phyloP scores from a whole-genome alignment of 495 filamentous ascomycete genomes.

The Thermothielavioides terrestris region DNA sequence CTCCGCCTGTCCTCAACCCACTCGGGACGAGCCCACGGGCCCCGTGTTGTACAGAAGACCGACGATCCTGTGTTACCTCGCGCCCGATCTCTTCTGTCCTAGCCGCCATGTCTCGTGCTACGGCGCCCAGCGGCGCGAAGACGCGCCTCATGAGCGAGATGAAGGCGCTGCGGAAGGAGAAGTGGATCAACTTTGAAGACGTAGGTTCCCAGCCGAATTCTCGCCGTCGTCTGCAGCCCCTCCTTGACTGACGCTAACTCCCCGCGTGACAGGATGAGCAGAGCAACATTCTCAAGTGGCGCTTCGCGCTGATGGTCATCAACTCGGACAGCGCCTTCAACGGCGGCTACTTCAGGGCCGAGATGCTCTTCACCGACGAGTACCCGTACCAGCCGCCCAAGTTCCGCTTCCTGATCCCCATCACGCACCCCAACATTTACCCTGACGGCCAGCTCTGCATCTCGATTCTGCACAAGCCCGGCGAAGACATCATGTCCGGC shows the following conservation, averaged over 20 bases:
- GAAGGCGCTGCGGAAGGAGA: slow-evolving; percentile 72
- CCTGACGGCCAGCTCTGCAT: slow-evolving; percentile 86
- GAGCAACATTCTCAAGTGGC: slow-evolving; percentile 77
- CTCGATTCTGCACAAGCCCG: slow-evolving; percentile 87
- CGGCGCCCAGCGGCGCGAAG: slow-evolving; percentile 46
- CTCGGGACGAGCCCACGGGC: too few relatives aligned
- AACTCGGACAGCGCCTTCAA: slow-evolving; percentile 88
- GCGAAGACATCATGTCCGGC: slow-evolving; percentile 85
- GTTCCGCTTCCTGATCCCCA: slow-evolving; percentile 74
- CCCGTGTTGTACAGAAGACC: too few relatives aligned
- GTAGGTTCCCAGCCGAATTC: slow-evolving; percentile 8
- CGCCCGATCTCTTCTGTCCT: not conserved
- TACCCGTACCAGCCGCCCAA: slow-evolving; percentile 91
- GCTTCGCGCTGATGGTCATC: slow-evolving; percentile 78
- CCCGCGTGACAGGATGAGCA: slow-evolving; percentile 48
- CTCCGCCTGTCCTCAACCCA: too few relatives aligned
- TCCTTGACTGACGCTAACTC: slow-evolving; percentile 1
- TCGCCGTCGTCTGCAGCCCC: not conserved
- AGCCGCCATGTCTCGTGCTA: slow-evolving; percentile 10
- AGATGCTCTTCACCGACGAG: slow-evolving; percentile 78
- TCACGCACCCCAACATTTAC: slow-evolving; percentile 91
- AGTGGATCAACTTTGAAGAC: slow-evolving; percentile 79
- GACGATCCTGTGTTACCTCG: not conserved
- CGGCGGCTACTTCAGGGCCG: slow-evolving; percentile 83
- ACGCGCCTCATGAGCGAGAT: slow-evolving; percentile 85